phyloP scores from a whole-genome alignment of 495 filamentous ascomycete species.

The Aspergillus sparsus region DNA sequence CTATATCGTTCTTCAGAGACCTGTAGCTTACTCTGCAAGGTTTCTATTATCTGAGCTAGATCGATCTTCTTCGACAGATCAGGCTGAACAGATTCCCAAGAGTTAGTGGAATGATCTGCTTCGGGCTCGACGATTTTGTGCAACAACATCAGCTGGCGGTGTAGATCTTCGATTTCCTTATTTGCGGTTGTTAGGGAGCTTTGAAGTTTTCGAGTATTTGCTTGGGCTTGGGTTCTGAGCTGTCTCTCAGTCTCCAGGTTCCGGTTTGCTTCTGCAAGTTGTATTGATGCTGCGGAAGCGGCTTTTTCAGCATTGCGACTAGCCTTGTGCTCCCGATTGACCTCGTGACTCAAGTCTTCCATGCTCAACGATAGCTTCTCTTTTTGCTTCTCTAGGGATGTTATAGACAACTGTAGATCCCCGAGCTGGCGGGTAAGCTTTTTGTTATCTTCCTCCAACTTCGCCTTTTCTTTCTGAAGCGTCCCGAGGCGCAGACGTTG shows the following conservation, averaged over 20 bases:
- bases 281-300: slow-evolving; percentile 77
- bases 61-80: slow-evolving; percentile 69
- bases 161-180: slow-evolving; percentile 75
- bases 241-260: slow-evolving; percentile 90
- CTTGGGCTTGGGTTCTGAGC: slow-evolving; percentile 79
- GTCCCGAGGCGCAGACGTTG: slow-evolving; percentile 74
- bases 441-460: slow-evolving; percentile 79
- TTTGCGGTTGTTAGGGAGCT: slow-evolving; percentile 72
- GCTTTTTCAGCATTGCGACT: slow-evolving; percentile 89
- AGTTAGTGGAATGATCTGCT: slow-evolving; percentile 55
- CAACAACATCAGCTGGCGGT: slow-evolving; percentile 74
- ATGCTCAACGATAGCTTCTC: slow-evolving; percentile 87
- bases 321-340: slow-evolving; percentile 85
- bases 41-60: slow-evolving; percentile 84
- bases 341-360: slow-evolving; percentile 93
- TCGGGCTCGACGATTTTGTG: slow-evolving; percentile 88
- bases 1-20: slow-evolving; percentile 80
- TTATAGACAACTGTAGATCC: slow-evolving; percentile 80
- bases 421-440: slow-evolving; percentile 82
- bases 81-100: slow-evolving; percentile 63
- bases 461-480: slow-evolving; percentile 81
- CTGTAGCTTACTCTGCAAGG: slow-evolving; percentile 80
- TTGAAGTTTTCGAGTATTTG: slow-evolving; percentile 80
- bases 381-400: slow-evolving; percentile 90
- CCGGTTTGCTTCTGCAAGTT: slow-evolving; percentile 85